Evolutionary conservation across 1,284 basidiomycete species (phyloP), one percentile per base, ranked within the genome.

Genomic region (Tilletiopsis washingtonensis): DNA sequence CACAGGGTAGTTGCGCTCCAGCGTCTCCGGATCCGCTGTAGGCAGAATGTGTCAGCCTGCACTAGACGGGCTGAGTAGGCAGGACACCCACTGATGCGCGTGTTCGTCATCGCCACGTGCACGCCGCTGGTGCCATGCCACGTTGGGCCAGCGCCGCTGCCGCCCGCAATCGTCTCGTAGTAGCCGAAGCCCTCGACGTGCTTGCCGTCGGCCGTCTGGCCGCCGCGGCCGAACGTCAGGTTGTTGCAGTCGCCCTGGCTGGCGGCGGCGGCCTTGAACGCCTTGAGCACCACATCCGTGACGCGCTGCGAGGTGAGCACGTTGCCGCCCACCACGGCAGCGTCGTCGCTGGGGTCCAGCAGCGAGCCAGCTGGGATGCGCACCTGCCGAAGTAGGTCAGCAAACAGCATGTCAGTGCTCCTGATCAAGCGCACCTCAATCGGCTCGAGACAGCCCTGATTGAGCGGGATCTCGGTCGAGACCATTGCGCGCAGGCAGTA

Each of bases 151-250:
- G 91, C 91, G 2, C 91, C 91, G 4, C 85, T 64, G 3, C 91
- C 91, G 11, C 91, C 91, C 6, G 87, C 88, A 50, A 96, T 93
- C 0, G 88, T 93, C 85, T 94, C 91, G 73, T 94, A 94, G 75
- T 93, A 94, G 1, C 91, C 91, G 84, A 88, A 96, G 15, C 91
- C 91, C 36, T 83, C 67, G 19, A 80, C 55, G 80, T 78, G 59
- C 80, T 81, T 82, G 0, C 88, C 90, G 1, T 86, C 79, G 59
- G 81, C 81, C 68, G 87, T 84, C 73, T 90, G 90, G 4, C 89
- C 89, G 20, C 88, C 89, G 0, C 82, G 78, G 11, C 89, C 89
- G 67, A 96, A 97, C 0, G 91, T 96, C 40, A 97, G 76, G 70
- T 90, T 90, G 42, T 88, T 90, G 65, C 77, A 78, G 41, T 88